Evolutionary conservation across 1,139 yeast species (phyloP), one percentile per base, ranked within the genome.

Genomic region (Hemisphaericaspora xylofermentans): DNA sequence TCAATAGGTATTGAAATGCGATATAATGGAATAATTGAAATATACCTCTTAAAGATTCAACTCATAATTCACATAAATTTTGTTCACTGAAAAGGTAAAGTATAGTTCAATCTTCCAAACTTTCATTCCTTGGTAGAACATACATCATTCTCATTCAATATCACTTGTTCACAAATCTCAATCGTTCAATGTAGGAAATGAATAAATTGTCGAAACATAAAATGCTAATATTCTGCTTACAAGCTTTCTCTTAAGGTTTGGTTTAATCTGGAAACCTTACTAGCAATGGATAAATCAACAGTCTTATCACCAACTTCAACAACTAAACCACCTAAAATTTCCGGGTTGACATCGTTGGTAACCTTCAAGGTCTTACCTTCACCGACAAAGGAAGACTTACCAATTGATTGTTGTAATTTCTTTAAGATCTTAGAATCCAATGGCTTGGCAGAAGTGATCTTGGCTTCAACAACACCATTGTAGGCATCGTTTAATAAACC

Each of bases 251-350:
- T 76, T 66, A 93, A 82, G 58, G 87, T 81, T 70, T 86, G 82
- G 84, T 94, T 93, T 72, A 91, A 84, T 73, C 80, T 88, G 64
- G 86, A 76, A 63, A 93, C 82, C 78, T 84, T 89, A 61, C 88
- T 70, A 47, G 93, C 76, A 56, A 93, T 82, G 46, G 95, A 85
- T 66, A 93, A 80, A 69, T 93, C 99, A 57, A 89, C 96, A 50
- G 98, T 91, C 69, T 85, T 88, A 76, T 93, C 98, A 63, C 94
- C 97, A 58, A 93, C 91, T 70, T 91, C 96, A 47, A 93, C 96
- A 56, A 94, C 74, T 66, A 93, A 80, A 59, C 98, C 99, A 61
- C 99, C 98, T 64, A 88, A 78, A 61, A 93, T 87, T 51, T 87
- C 95, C 51, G 96, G 88, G 74, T 88, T 81, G 51, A 93, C 85